phyloP scores from a whole-genome alignment of 2,329 filamentous ascomycete genomes.

The Aspergillus sp. region DNA sequence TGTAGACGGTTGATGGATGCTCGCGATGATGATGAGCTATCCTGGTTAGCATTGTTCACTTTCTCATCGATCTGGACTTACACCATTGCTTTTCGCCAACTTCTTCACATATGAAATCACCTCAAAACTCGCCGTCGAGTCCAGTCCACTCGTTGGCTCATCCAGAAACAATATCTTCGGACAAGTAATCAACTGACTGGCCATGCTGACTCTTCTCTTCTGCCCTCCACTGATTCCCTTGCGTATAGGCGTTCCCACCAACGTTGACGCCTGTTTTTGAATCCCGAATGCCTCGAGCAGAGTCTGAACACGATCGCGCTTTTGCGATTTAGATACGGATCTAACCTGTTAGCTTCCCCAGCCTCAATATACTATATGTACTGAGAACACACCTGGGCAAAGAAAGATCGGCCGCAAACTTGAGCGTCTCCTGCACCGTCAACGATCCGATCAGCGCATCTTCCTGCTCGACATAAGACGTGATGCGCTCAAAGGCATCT shows the following conservation, averaged over 20 bases:
- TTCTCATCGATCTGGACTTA: slow-evolving; percentile 27
- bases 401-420: slow-evolving; percentile 69
- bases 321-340: slow-evolving; percentile 52
- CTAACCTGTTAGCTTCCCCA: slow-evolving; percentile 19
- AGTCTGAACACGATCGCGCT: slow-evolving; percentile 58
- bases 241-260: slow-evolving; percentile 76
- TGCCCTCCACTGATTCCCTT: slow-evolving; percentile 84
- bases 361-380: neutral
- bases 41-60: slow-evolving; percentile 5
- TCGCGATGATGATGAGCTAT: slow-evolving; percentile 71
- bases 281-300: slow-evolving; percentile 72
- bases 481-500: slow-evolving; percentile 59
- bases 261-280: slow-evolving; percentile 59
- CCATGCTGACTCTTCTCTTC: slow-evolving; percentile 74
- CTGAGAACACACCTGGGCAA: slow-evolving; percentile 44
- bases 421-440: slow-evolving; percentile 73
- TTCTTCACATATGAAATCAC: slow-evolving; percentile 68
- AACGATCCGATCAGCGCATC: slow-evolving; percentile 77
- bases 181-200: slow-evolving; percentile 73
- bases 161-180: slow-evolving; percentile 79
- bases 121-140: slow-evolving; percentile 71
- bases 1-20: slow-evolving; percentile 81
- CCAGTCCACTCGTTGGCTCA: slow-evolving; percentile 78
- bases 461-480: slow-evolving; percentile 81
- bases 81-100: slow-evolving; percentile 63